Conservation (phyloP, 1,284 basidiomycete genomes). For the Rhodofomes roseus region DNA sequence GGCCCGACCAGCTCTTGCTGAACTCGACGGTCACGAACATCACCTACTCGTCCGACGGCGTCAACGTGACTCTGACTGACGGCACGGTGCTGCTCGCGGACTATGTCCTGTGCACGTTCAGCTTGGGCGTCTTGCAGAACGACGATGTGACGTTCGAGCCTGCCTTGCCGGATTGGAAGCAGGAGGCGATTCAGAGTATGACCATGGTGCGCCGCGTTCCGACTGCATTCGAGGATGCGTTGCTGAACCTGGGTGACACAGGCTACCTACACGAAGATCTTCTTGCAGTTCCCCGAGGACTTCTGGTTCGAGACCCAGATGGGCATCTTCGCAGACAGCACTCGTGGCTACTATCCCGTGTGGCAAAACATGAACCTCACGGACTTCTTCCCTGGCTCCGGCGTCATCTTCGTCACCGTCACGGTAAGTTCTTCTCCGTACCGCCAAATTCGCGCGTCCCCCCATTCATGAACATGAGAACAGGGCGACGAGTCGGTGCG, state of each 20-base stretch:
- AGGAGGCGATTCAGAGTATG: constrained; percentile 63
- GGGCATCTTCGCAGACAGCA: constrained; percentile 47
- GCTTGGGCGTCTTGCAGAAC: constrained; percentile 59
- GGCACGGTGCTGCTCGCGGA: constrained; percentile 34
- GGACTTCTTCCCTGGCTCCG: constrained; percentile 57
- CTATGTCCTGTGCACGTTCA: constrained; percentile 31
- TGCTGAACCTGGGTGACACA: constrained; percentile 13
- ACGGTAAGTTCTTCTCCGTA: constrained; percentile 38
- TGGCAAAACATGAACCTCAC: constrained; percentile 65
- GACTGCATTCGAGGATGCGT: background rate
- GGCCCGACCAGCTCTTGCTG: constrained; percentile 42
- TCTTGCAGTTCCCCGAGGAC: constrained; percentile 59
- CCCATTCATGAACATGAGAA: background rate
- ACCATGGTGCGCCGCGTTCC: constrained; percentile 45
- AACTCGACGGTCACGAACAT: constrained; percentile 51
- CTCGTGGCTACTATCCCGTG: constrained; percentile 60
- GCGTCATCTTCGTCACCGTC: constrained; percentile 60
- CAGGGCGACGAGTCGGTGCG: constrained; percentile 56
- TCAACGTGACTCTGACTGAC: constrained; percentile 39
- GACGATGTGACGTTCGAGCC: constrained; percentile 58
- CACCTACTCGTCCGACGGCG: constrained; percentile 39
- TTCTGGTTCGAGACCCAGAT: constrained; percentile 72
- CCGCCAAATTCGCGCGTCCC: background rate
- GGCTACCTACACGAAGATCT: constrained; percentile 70
- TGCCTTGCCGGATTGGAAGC: constrained; percentile 56